Conservation (phyloP, 2,329 filamentous ascomycete species). For the Purpureocillium lavendulum region DNA sequence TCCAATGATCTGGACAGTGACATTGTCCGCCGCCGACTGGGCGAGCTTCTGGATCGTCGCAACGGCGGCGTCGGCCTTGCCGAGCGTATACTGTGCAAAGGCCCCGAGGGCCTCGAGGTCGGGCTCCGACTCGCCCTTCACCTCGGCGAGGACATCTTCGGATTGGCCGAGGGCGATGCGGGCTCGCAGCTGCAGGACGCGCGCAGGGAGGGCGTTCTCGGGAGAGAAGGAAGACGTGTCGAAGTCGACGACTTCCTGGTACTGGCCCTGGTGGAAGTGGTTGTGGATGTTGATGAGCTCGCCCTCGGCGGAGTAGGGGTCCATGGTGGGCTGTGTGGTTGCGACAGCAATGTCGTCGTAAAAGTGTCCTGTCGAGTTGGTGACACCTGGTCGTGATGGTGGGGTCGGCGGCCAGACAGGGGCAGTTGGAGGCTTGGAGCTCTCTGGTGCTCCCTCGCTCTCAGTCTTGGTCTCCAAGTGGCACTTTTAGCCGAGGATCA, state of each 20-base stretch:
- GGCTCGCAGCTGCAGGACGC: slow-evolving; percentile 71
- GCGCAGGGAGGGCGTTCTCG: slow-evolving; percentile 69
- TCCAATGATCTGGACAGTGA: slow-evolving; percentile 70
- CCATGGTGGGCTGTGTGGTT: slow-evolving; percentile 40
- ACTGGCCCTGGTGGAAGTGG: slow-evolving; percentile 73
- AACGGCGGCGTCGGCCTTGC: slow-evolving; percentile 54
- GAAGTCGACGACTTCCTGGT: slow-evolving; percentile 77
- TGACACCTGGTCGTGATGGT: too few relatives aligned
- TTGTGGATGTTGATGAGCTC: slow-evolving; percentile 66
- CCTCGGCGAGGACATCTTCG: slow-evolving; percentile 61
- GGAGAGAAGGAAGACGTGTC: slow-evolving; percentile 71
- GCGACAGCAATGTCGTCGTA: slow-evolving; percentile 2
- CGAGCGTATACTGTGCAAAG: slow-evolving; percentile 58
- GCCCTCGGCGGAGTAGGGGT: slow-evolving; percentile 63
- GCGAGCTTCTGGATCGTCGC: slow-evolving; percentile 58
- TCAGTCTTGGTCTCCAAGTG: too few relatives aligned
- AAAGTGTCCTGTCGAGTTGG: not conserved
- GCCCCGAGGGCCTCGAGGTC: slow-evolving; percentile 71
- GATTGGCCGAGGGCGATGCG: slow-evolving; percentile 76
- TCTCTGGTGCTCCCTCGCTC: too few relatives aligned
- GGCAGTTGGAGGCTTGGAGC: too few relatives aligned
- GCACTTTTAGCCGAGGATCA: too few relatives aligned
- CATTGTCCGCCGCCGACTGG: slow-evolving; percentile 60
- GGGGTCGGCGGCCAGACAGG: too few relatives aligned
- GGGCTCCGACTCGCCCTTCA: slow-evolving; percentile 56